Base-by-base conservation (phyloP, 495 filamentous ascomycete species). In the Poronia punctata region DNA sequence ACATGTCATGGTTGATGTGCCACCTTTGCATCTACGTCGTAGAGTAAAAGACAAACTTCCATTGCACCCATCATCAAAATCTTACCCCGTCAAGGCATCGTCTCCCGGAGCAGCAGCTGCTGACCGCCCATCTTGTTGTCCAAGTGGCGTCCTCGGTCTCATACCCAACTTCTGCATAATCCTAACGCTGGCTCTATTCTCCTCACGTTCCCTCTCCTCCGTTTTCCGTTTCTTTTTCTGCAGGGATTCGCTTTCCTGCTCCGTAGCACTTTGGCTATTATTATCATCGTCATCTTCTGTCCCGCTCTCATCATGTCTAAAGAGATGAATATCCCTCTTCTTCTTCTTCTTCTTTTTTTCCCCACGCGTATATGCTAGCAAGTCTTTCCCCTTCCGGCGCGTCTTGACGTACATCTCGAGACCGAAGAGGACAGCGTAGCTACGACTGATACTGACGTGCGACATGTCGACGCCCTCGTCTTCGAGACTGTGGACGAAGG, bases 361-460 rank as follows among this genome's bases (percentile, higher is more conserved):
- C n/a, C n/a, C n/a, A n/a, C n/a, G n/a, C n/a, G n/a, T n/a, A n/a
- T n/a, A n/a, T n/a, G n/a, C n/a, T n/a, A 68, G 56, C 0, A 65
- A 48, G 3, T 66, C 59, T 40, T 76, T 78, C 0, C 78, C 63
- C 52, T 81, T 82, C 34, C 67, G 70, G 43, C 77, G 76, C 1
- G 76, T 62, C 52, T 71, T 75, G 25, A 78, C 62, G 45, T 92
- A 96, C 12, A 78, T 75, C 61, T 95, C 86, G 7, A 95, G 74
- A 0, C 89, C 89, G 1, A 87, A 74, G 0, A 94, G 67, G 1
- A 92, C 78, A 0, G 85, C 82, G 51, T 93, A 95, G 4, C 79
- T 82, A 47, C 85, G 82, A 20, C 79, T 84, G 20, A 93, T 83
- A 1, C 75, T 82, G 7, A 92, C 78, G 17, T 72, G 74, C 0